Base-by-base conservation (phyloP, 2,329 filamentous ascomycete species). In the Fusarium tricinctum region DNA sequence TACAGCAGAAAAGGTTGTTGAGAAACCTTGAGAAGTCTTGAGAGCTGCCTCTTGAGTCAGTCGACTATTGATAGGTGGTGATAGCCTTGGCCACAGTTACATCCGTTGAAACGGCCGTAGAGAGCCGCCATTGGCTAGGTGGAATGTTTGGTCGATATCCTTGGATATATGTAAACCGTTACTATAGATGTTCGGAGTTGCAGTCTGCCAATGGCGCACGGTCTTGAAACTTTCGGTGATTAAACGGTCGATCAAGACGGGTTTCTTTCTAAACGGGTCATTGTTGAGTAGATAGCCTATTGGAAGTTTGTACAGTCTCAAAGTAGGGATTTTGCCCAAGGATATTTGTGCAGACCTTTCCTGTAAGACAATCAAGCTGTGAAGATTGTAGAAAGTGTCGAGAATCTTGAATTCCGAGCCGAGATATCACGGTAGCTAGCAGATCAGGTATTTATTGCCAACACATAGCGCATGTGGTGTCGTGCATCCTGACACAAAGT, bases 101-200 rank as follows among this genome's bases (percentile, higher is more conserved):
- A 58, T 58, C 26, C 39, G 43, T 49, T 49, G 44, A 45, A 46
- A 22, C 45, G 12, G 30, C 17, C 23, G 44, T 46, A 7, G 39
- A 35, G 20, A 38, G 47, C 32, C 38, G 35, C 30, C 22, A 52
- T 67, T 68, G 64, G 64, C 33, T 60, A 48, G 40, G 44, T 39
- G 44, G 43, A 38, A 26, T 55, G 54, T 66, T 60, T 47, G 38
- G 20, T 53, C 42, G 28, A 33, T 42, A 65, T 65, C 60, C 61
- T 59, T 65, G 62, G 40, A 66, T 66, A 66, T 65, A 65, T 60
- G 54, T 44, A 60, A 43, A 65, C 42, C 35, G 19, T 15, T 59
- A 17, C 39, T 66, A 66, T 55, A 66, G 43, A 65, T 23, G 23
- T 47, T 54, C 55, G 39, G 54, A 45, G 32, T 53, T 53, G 39